Conservation (phyloP, 2,329 filamentous ascomycete species). For the Fusarium sterilihyphosum region DNA sequence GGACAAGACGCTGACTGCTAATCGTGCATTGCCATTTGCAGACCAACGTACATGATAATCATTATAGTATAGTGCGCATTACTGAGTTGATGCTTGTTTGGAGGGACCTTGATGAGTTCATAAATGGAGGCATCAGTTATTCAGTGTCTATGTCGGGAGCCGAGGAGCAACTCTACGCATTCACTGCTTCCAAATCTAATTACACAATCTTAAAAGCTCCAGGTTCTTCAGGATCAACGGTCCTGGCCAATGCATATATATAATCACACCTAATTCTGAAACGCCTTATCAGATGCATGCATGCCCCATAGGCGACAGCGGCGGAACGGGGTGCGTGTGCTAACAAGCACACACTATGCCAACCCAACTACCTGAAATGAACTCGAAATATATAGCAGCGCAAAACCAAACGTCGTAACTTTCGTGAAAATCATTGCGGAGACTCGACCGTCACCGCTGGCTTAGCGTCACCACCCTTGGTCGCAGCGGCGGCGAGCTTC, state of each 20-base stretch:
- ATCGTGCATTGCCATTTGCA: neutral
- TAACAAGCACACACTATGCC: constrained; percentile 21
- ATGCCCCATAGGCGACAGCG: constrained; percentile 26
- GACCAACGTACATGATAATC: neutral
- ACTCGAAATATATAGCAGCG: constrained; percentile 1
- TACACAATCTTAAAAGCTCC: constrained; percentile 15
- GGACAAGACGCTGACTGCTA: neutral
- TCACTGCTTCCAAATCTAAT: neutral
- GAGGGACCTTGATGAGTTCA: neutral
- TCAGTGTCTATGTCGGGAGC: neutral
- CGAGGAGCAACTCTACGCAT: neutral
- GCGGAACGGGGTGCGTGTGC: constrained; percentile 14
- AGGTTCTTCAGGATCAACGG: constrained; percentile 20
- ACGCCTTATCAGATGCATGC: constrained; percentile 45
- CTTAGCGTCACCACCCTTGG: constrained; percentile 38
- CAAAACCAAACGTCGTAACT: constrained; percentile 22
- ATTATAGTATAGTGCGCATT: neutral
- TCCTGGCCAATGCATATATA: constrained; percentile 25
- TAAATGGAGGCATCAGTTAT: neutral
- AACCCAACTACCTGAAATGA: constrained; percentile 3
- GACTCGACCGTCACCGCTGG: constrained; percentile 42
- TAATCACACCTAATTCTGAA: constrained; percentile 40
- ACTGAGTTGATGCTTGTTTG: neutral
- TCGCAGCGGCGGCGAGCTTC: constrained; percentile 33
- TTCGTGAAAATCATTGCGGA: constrained; percentile 40